A percentile compares a stretch with the other conserved stretches of the same genome.
Conservation (phyloP, 805 yeast species). For the Candida nitratophila region DNA sequence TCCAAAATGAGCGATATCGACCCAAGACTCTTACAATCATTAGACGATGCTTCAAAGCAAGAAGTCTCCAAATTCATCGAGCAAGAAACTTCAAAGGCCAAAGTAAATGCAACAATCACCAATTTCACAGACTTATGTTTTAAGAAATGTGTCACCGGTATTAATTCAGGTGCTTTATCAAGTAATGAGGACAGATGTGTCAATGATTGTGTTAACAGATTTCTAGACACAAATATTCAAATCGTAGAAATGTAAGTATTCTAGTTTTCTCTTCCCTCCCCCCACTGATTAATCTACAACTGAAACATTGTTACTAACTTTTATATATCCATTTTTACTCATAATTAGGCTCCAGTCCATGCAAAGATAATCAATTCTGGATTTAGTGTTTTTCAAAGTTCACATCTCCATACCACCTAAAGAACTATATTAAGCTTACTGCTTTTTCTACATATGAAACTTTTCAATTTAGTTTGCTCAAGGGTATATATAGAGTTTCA, state of each 20-base stretch:
- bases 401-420: no score
- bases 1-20: conserved; percentile 16
- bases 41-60: conserved; percentile 65
- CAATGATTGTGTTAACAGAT: conserved; percentile 75
- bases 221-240: conserved; percentile 79
- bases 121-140: conserved; percentile 87
- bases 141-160: conserved; percentile 64
- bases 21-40: conserved; percentile 19
- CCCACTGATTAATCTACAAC: no score
- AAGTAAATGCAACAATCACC: conserved; percentile 82
- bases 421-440: no score
- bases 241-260: conserved; percentile 51
- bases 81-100: conserved; percentile 77
- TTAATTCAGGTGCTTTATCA: conserved; percentile 43
- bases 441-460: no score
- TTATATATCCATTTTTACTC: no score
- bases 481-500: no score
- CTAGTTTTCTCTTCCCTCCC: no score
- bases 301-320: conserved; percentile 8
- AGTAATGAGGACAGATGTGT: conserved; percentile 65
- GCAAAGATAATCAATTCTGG: conserved; percentile 6
- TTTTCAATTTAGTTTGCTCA: no score
- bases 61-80: conserved; percentile 74
- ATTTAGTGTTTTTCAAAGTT: no score
- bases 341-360: conserved; percentile 10